A percentile compares a stretch with the other conserved stretches of the same genome.
These are phyloP conservation scores for Saturnispora sekii DNA, from an alignment of 805 yeast genomes.

Conservation along the genomic window DNA sequence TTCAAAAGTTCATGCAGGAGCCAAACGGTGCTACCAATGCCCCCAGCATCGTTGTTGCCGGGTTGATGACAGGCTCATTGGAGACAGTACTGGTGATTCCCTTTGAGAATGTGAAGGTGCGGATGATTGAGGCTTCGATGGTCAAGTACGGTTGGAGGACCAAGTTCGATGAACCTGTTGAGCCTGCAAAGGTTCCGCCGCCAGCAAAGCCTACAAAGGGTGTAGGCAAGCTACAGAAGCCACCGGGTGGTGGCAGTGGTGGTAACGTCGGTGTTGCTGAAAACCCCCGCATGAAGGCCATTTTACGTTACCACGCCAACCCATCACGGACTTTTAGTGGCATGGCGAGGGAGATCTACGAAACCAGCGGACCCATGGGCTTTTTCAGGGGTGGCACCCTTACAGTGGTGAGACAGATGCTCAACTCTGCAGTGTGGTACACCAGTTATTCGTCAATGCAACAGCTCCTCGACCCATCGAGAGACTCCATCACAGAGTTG, in stretches of 20 bases:
- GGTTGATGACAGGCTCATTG: conserved; percentile 68
- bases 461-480: conserved; percentile 54
- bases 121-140: conserved; percentile 65
- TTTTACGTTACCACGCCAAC: conserved; percentile 33
- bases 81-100: conserved; percentile 85
- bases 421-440: conserved; percentile 74
- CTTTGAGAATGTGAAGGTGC: conserved; percentile 75
- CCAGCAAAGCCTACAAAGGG: conserved; percentile 8
- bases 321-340: conserved; percentile 47
- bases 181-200: not conserved
- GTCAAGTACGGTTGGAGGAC: conserved; percentile 21
- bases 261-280: not conserved
- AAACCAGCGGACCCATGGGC: conserved; percentile 63
- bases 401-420: conserved; percentile 72
- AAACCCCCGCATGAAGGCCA: conserved; percentile 12
- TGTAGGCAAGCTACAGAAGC: conserved; percentile 6
- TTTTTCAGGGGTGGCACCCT: conserved; percentile 76
- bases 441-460: conserved; percentile 72
- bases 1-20: conserved; percentile 57
- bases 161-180: conserved; percentile 11
- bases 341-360: conserved; percentile 57
- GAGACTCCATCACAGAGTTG: conserved; percentile 33
- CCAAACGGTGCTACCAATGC: conserved; percentile 57
- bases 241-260: conserved; percentile 3
- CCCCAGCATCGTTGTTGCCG: conserved; percentile 77